These are phyloP conservation scores for Dysphania ambrosioides DNA, from an alignment of 148 eudicot genomes.

Conservation along the genomic window DNA sequence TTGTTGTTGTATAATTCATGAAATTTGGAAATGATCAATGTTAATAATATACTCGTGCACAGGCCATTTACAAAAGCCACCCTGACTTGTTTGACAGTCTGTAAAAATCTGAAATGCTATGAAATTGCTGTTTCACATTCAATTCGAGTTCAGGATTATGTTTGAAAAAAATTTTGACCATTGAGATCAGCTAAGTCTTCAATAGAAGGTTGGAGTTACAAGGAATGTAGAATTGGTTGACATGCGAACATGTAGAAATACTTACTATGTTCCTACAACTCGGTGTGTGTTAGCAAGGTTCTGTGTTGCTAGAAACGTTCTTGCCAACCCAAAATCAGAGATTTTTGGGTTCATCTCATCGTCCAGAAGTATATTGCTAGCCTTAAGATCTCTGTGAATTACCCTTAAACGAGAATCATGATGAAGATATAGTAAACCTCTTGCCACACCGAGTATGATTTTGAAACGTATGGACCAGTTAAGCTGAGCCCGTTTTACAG, in stretches of 20 bases:
- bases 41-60: no score
- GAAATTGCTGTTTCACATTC: no score
- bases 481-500: constrained; percentile 30
- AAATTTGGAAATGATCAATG: no score
- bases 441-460: constrained; percentile 56
- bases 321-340: constrained; percentile 61
- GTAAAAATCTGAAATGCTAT: no score
- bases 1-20: no score
- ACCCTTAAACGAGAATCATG: constrained; percentile 51
- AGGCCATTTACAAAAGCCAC: no score
- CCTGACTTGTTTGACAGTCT: no score
- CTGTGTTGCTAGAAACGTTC: constrained; percentile 50
- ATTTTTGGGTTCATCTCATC: constrained; percentile 45
- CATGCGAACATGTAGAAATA: background rate
- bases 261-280: constrained; percentile 72
- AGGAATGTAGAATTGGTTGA: no score
- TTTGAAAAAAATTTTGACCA: no score
- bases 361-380: constrained; percentile 49
- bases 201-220: no score
- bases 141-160: no score
- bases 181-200: no score
- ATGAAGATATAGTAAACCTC: constrained; percentile 59
- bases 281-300: constrained; percentile 46
- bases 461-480: constrained; percentile 43
- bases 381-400: constrained; percentile 56